Evolutionary conservation across 2,329 filamentous ascomycete species (phyloP).

Genomic region (Aspergillus pseudoviridinutans): DNA sequence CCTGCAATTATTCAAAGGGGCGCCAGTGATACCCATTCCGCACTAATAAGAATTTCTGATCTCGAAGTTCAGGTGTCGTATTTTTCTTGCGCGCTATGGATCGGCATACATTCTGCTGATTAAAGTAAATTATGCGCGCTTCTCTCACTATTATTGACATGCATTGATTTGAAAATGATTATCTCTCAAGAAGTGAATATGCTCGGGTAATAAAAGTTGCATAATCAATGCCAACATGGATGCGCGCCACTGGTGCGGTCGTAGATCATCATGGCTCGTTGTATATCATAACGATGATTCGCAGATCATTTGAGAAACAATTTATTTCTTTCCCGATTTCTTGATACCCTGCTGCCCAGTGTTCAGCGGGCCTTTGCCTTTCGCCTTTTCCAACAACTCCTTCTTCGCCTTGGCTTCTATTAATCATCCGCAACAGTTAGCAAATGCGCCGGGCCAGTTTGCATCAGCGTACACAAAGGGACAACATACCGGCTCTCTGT

Average conservation of each 20-base stretch:
- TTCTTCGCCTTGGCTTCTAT: conserved; percentile 80
- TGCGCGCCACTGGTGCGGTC: conserved; percentile 12
- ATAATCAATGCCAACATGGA: conserved; percentile 12
- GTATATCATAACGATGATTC: conserved; percentile 14
- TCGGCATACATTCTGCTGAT: background rate
- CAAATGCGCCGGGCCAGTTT: background rate
- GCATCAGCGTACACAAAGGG: background rate
- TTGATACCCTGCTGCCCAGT: conserved; percentile 86
- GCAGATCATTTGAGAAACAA: conserved; percentile 1
- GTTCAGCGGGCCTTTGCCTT: conserved; percentile 85
- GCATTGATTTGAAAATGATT: conserved; percentile 1
- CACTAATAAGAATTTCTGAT: background rate
- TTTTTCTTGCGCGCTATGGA: background rate
- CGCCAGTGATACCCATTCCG: conserved; percentile 3
- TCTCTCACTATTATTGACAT: background rate
- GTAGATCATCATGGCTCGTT: conserved; percentile 22
- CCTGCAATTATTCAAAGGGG: background rate
- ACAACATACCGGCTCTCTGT: conserved; percentile 71
- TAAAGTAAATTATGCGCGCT: background rate
- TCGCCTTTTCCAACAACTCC: conserved; percentile 74
- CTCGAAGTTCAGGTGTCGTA: background rate
- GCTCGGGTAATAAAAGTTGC: conserved; percentile 10
- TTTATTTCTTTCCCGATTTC: conserved; percentile 96
- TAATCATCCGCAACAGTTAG: background rate
- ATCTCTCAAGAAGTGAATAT: conserved; percentile 10